These are phyloP conservation scores for Rhizopogon vesiculosus DNA, from an alignment of 768 basidiomycete genomes.

Conservation along the genomic window DNA sequence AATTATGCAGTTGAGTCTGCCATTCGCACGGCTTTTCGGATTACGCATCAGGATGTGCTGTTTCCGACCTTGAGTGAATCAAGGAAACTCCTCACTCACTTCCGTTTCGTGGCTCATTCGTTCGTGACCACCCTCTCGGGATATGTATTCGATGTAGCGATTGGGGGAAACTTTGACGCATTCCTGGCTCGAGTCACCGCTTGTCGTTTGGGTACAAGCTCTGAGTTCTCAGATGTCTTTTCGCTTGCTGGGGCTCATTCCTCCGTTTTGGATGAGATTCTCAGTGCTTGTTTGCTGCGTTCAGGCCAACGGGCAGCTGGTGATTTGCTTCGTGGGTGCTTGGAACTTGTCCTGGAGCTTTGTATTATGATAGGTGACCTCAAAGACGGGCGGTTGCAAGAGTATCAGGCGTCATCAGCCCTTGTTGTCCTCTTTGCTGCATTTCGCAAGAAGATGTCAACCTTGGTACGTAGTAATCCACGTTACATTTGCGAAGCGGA, in stretches of 20 bases:
- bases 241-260: conserved; percentile 66
- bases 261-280: conserved; percentile 63
- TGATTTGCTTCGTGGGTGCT: conserved; percentile 55
- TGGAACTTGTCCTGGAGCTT: conserved; percentile 66
- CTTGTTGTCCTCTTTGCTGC: conserved; percentile 50
- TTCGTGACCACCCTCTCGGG: conserved; percentile 64
- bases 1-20: conserved; percentile 58
- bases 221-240: conserved; percentile 66
- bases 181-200: conserved; percentile 47
- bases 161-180: conserved; percentile 68
- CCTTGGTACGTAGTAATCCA: conserved; percentile 42
- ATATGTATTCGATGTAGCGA: conserved; percentile 80
- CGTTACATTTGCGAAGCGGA: background rate
- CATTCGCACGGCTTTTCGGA: conserved; percentile 58
- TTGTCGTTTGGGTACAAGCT: conserved; percentile 15
- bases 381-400: conserved; percentile 47
- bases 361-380: conserved; percentile 62
- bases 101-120: conserved; percentile 69
- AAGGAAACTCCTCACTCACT: conserved; percentile 53
- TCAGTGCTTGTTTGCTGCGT: conserved; percentile 70
- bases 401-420: conserved; percentile 57
- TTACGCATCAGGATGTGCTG: conserved; percentile 46
- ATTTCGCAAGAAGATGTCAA: conserved; percentile 52
- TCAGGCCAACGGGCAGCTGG: conserved; percentile 62
- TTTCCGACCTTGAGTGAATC: conserved; percentile 56